Evolutionary conservation across 2,329 filamentous ascomycete genomes (phyloP), one percentile per base, ranked within the genome.

Genomic region (Ophiostoma sp.): DNA sequence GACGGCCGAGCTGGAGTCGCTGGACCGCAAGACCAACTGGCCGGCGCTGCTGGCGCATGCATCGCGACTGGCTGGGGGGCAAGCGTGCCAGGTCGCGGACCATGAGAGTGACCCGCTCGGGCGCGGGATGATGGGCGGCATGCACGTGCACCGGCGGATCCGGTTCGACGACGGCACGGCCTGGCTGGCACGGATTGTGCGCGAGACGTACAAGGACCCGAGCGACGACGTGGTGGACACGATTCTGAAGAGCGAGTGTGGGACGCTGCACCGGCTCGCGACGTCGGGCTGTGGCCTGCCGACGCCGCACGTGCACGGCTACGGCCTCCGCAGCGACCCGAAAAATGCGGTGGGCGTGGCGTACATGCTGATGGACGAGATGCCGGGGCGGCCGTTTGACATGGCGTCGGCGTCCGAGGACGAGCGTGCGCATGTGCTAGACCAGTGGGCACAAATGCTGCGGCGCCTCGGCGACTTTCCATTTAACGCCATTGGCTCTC

Each of bases 171-270:
- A 70, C 44, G 69, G 69, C 5, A 64, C 49, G 1, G 55, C 58
- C 1, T 68, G 69, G 69, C 69, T 70, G 5, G 62, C n/a, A 4
- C 69, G 69, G 7, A 42, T 68, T n/a, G 52, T 67, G 18, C 65
- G 67, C 6, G 44, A 69, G 52, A 69, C 67, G 38, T 67, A 66
- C 18, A 62, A 64, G 6, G 60, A 14, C 7, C 14, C 49, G 2
- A 70, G 65, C 55, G 67, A 69, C 63, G 62, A 67, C 14, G 27
- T 27, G 27, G 27, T 27, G 27, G 27, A 27, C 27, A 27, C 27
- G 27, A 70, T 69, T 7, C 44, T 70, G 38, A 62, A 66, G 36
- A 67, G 69, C 63, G 62, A 70, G 27, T 68, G 69, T 11, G 65
- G 62, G 5, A 66, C 67, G 0, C 45, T 67, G 6, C 11, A 14